Evolutionary conservation across 257 asterid genomes (phyloP).

Genomic region (Rhazya stricta): DNA sequence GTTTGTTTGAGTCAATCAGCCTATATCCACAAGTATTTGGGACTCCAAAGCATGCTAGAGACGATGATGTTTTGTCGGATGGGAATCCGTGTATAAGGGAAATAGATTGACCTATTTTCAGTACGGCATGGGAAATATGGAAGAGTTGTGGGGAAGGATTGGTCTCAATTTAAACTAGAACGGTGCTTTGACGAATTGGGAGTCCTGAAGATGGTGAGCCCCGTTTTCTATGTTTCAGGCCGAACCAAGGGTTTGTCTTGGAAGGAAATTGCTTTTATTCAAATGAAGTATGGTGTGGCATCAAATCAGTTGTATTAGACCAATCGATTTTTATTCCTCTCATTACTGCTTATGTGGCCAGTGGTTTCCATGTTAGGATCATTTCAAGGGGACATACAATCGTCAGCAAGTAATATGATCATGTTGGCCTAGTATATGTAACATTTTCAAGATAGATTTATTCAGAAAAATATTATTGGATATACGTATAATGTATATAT

Average conservation of each 20-base stretch:
- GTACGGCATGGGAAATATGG: slow-evolving; percentile 52
- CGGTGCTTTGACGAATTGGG: slow-evolving; percentile 45
- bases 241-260: slow-evolving; percentile 38
- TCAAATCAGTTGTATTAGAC: no score
- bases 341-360: no score
- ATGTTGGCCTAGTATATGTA: no score
- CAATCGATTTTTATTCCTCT: no score
- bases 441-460: no score
- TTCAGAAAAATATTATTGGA: no score
- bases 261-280: slow-evolving; percentile 44
- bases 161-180: slow-evolving; percentile 44
- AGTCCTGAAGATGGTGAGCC: slow-evolving; percentile 23
- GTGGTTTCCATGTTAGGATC: no score
- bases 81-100: slow-evolving; percentile 42
- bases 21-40: no score
- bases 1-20: slow-evolving; percentile 46
- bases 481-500: no score
- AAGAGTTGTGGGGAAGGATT: slow-evolving; percentile 49
- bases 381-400: no score
- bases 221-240: slow-evolving; percentile 37
- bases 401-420: no score
- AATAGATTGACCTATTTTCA: slow-evolving; percentile 37
- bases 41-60: no score
- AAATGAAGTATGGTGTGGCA: slow-evolving; percentile 38
- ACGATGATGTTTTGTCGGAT: slow-evolving; percentile 46